These are phyloP conservation scores for Diaporthe batatas DNA, from an alignment of 2,329 filamentous ascomycete genomes.

Conservation along the genomic window DNA sequence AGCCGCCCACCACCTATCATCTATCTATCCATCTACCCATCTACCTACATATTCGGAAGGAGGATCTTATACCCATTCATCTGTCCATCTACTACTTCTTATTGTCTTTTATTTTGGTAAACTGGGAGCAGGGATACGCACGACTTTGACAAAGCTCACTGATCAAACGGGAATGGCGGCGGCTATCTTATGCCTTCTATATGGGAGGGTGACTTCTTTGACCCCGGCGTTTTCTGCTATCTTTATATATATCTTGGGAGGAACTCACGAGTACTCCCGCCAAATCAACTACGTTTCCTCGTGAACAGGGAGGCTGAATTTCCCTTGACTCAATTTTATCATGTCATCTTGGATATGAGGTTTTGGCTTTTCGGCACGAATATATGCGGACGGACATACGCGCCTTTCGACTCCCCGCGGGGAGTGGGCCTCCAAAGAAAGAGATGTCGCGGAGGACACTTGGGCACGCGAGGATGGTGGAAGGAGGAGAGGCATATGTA, in stretches of 20 bases:
- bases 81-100: constrained; percentile 30
- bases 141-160: constrained; percentile 12
- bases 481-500: neutral
- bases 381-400: neutral
- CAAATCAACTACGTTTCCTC: neutral
- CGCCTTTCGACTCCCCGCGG: too few relatives aligned
- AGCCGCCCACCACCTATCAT: neutral
- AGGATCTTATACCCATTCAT: constrained; percentile 27
- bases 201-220: neutral
- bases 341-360: neutral
- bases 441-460: neutral
- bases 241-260: constrained; percentile 19
- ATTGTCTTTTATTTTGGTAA: constrained; percentile 27
- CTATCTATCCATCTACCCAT: neutral
- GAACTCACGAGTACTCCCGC: neutral
- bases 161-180: neutral
- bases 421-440: neutral
- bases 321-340: too few relatives aligned
- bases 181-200: constrained; percentile 23
- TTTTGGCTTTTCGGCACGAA: neutral
- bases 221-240: constrained; percentile 14
- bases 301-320: neutral
- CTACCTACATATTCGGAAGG: neutral
- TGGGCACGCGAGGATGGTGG: too few relatives aligned
- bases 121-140: constrained; percentile 5